A percentile compares a stretch with the other conserved stretches of the same genome.
Conservation (phyloP, 1,139 yeast species). For the Trichomonascaceae sp. region DNA sequence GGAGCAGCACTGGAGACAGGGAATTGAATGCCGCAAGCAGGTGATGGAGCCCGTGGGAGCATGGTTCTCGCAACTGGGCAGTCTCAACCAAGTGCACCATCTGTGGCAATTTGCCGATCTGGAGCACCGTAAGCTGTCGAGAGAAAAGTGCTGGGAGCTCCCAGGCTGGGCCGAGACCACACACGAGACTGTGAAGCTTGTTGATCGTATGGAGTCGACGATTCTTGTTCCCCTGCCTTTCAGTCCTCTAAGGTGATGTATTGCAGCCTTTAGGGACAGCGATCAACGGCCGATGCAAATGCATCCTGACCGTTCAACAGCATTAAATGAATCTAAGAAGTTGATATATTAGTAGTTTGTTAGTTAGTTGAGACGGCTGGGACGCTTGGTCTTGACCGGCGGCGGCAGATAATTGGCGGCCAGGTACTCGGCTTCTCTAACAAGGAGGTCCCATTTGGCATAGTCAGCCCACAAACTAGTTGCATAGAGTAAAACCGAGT, state of each 20-base stretch:
- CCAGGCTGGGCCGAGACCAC: conserved; percentile 34
- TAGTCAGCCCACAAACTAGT: no score
- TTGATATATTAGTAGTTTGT: background rate
- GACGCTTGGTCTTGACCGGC: no score
- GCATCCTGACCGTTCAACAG: background rate
- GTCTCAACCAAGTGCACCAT: conserved; percentile 30
- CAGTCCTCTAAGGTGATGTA: conserved; percentile 24
- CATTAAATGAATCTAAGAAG: background rate
- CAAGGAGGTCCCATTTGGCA: no score
- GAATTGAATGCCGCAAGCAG: conserved; percentile 30
- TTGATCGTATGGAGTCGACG: conserved; percentile 28
- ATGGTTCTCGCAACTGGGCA: conserved; percentile 31
- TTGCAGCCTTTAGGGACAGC: no score
- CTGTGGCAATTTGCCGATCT: conserved; percentile 34
- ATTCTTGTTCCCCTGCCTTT: conserved; percentile 30
- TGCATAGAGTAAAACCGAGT: no score
- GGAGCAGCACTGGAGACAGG: conserved; percentile 31
- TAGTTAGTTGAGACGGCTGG: no score
- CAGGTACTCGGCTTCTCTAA: no score
- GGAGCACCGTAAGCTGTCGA: conserved; percentile 29
- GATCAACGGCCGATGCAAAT: no score
- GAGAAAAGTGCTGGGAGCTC: conserved; percentile 32
- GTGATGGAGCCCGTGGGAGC: conserved; percentile 37
- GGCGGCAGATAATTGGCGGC: no score
- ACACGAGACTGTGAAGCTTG: conserved; percentile 31